Base-by-base conservation (phyloP, 805 yeast species). In the Kodamaea nitidulidarum region DNA sequence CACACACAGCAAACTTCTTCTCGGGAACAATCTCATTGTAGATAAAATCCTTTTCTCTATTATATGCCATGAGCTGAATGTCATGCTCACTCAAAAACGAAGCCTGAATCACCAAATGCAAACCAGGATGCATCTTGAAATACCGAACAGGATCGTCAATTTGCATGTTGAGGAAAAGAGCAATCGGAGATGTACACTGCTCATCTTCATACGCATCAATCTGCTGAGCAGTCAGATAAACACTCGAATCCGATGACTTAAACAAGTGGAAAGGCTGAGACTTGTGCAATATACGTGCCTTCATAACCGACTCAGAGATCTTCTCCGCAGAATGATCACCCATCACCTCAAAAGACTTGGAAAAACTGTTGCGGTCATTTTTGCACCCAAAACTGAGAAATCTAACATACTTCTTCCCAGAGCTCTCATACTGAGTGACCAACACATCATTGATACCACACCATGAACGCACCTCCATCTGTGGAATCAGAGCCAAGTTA, bases 181-280 rank as follows among this genome's bases (percentile, higher is more conserved):
- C 78, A 44, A 85, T 69, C 2, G 81, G 80, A 0, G 91, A 77
- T 48, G 77, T 78, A 16, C 76, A 61, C 4, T 58, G 65, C 52
- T 85, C 95, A 4, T 53, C 54, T 4, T 52, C 54, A 51, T 82
- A 85, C 1, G 71, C 63, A 0, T 60, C 49, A 2, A 61, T 48
- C 48, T 80, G 85, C 54, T 85, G 95, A 0, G 93, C 93, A 3
- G 88, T 77, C 9, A 79, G 78, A 54, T 75, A 84, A 1, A 81
- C 51, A 17, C 25, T 70, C 52, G 43, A 67, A 16, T 32, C 44
- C 44, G 45, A 10, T 3, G 76, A 67, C 47, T 74, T 78, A 68
- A 91, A 91, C 22, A 91, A 63, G 63, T 90, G 96, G 61, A 90
- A 88, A 3, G 96, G 90, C 35, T 88, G 84, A 1, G 80, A 75